phyloP scores from a whole-genome alignment of 2,329 filamentous ascomycete species.

The Colletotrichum siamense region DNA sequence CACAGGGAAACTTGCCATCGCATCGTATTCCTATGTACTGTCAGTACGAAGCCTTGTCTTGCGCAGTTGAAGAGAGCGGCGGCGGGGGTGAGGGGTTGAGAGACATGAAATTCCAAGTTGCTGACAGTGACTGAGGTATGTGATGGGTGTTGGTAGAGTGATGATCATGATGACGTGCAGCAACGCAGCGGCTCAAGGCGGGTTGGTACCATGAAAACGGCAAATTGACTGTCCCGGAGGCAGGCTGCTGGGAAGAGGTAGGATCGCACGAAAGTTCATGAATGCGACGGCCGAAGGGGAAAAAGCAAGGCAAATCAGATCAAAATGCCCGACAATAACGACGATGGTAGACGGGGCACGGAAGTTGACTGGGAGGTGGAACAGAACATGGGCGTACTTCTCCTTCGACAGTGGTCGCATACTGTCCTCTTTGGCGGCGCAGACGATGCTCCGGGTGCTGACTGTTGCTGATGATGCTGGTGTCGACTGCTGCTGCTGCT shows the following conservation, averaged over 20 bases:
- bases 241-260: conserved; percentile 23
- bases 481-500: neutral
- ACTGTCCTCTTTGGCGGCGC: conserved; percentile 39
- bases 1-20: conserved; percentile 57
- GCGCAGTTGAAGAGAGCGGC: neutral
- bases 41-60: neutral
- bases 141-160: neutral
- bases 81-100: neutral
- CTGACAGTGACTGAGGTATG: neutral
- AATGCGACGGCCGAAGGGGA: neutral
- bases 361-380: conserved; percentile 2
- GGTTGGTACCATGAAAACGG: conserved; percentile 12
- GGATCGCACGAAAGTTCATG: conserved; percentile 24
- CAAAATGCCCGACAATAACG: neutral
- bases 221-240: conserved; percentile 20
- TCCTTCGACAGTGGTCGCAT: conserved; percentile 50
- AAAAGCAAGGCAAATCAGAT: neutral
- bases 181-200: neutral
- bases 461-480: conserved; percentile 8
- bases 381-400: conserved; percentile 37
- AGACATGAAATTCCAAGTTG: neutral
- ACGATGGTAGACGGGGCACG: neutral
- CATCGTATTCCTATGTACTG: conserved; percentile 45
- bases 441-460: neutral
- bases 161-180: conserved; percentile 13